These are phyloP conservation scores for Coccomyxa sp. DNA, from an alignment of 139 green algal species.

Conservation along the genomic window DNA sequence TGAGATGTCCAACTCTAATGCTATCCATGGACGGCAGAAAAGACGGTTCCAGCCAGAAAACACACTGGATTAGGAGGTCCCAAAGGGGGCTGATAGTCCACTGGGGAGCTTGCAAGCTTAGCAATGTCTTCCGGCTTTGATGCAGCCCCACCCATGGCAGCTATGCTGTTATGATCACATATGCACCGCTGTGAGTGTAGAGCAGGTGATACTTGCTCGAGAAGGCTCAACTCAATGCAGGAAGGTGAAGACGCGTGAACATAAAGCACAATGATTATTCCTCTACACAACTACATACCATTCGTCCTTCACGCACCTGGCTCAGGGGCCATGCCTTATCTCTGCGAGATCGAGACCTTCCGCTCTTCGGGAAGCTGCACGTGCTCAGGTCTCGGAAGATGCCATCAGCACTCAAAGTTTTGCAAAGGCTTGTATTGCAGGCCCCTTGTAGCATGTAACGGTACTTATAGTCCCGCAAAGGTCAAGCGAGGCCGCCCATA, in stretches of 20 bases:
- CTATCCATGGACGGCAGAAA: not conserved
- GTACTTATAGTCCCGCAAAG: no score
- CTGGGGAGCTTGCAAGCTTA: constrained; percentile 25
- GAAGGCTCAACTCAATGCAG: no score
- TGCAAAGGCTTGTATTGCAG: no score
- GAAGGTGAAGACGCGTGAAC: not conserved
- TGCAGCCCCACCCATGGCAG: constrained; percentile 29
- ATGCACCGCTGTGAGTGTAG: not conserved
- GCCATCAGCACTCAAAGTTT: no score
- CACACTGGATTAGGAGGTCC: constrained; percentile 58
- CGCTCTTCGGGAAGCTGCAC: not conserved
- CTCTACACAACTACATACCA: not conserved
- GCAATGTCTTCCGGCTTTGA: constrained; percentile 37
- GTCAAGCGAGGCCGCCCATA: no score
- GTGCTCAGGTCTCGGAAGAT: not conserved
- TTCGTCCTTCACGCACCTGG: not conserved
- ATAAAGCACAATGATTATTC: not conserved
- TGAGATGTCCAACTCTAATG: not conserved
- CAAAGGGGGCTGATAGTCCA: constrained; percentile 43
- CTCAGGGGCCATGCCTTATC: not conserved
- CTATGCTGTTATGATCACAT: not conserved
- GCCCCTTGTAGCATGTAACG: no score
- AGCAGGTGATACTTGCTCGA: not conserved
- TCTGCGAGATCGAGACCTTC: not conserved
- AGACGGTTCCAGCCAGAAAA: not conserved